These are phyloP conservation scores for Amanita subjunquillea DNA, from an alignment of 768 basidiomycete species.

Conservation along the genomic window DNA sequence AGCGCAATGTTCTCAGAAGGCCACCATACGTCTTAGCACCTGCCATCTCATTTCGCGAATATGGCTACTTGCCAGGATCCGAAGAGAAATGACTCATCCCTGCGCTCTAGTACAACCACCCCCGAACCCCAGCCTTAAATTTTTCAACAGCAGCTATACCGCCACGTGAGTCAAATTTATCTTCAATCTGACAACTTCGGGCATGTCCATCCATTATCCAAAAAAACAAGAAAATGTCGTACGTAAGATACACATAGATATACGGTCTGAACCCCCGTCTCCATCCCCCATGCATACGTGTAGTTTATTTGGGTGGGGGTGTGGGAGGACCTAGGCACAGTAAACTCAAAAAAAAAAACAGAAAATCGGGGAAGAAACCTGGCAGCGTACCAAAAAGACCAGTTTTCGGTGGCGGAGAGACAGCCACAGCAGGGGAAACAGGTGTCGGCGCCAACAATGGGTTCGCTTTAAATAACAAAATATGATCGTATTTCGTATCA, in stretches of 20 bases:
- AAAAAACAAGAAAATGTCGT: not conserved
- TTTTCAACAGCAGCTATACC: not conserved
- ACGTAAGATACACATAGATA: not conserved
- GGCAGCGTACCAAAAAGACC: slow-evolving; percentile 53
- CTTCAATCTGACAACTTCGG: too few relatives aligned
- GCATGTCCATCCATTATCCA: too few relatives aligned
- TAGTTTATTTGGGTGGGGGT: slow-evolving; percentile 30
- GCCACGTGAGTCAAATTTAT: too few relatives aligned
- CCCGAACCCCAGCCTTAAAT: too few relatives aligned
- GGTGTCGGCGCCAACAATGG: slow-evolving; percentile 46
- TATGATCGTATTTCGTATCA: not conserved
- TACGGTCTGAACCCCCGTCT: not conserved
- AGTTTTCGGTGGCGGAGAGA: slow-evolving; percentile 39
- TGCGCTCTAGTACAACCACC: too few relatives aligned
- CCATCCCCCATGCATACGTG: not conserved
- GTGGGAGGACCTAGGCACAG: slow-evolving; percentile 28
- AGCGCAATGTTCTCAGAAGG: too few relatives aligned
- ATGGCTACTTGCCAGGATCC: too few relatives aligned
- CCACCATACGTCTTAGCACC: too few relatives aligned
- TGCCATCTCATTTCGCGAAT: too few relatives aligned
- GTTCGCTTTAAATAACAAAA: slow-evolving; percentile 38
- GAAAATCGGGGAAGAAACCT: not conserved
- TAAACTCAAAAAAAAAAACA: not conserved
- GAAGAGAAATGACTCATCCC: too few relatives aligned
- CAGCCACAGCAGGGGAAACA: slow-evolving; percentile 21